Evolutionary conservation across 805 yeast genomes (phyloP).

Genomic region (Nakazawaea peltata): DNA sequence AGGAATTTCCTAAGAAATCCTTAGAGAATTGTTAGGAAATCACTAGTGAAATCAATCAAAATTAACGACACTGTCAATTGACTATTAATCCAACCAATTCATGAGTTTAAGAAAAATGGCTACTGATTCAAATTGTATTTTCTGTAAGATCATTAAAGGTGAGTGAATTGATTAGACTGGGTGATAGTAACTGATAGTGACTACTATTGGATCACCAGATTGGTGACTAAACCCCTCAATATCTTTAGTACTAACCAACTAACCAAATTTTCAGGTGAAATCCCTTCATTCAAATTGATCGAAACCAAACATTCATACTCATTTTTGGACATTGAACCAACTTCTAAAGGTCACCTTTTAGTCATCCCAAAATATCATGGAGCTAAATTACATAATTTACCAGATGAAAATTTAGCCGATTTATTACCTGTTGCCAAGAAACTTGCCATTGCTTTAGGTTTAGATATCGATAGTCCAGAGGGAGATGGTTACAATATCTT

Average conservation of each 20-base stretch:
- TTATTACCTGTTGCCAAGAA: slow-evolving; percentile 84
- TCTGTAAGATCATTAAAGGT: slow-evolving; percentile 90
- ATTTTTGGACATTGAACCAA: slow-evolving; percentile 90
- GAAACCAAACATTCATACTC: slow-evolving; percentile 82
- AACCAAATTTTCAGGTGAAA: slow-evolving; percentile 51
- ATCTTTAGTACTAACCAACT: neutral
- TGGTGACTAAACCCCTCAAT: neutral
- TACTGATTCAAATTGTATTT: slow-evolving; percentile 64
- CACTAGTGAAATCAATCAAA: no score
- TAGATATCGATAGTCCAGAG: slow-evolving; percentile 52
- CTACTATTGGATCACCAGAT: no score
- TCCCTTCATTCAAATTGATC: slow-evolving; percentile 83
- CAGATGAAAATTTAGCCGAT: slow-evolving; percentile 86
- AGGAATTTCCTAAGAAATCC: no score
- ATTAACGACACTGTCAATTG: no score
- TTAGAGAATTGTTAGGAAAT: no score
- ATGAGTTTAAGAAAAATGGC: slow-evolving; percentile 17
- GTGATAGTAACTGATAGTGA: neutral
- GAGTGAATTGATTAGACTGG: slow-evolving; percentile 18
- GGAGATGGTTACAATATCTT: slow-evolving; percentile 80
- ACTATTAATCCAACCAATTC: no score
- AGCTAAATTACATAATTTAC: slow-evolving; percentile 83
- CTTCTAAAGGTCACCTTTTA: slow-evolving; percentile 79
- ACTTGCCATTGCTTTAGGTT: slow-evolving; percentile 63
- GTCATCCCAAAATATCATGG: slow-evolving; percentile 94